Evolutionary conservation across 495 filamentous ascomycete genomes (phyloP).

Genomic region (Hypoxylon subgilvum): DNA sequence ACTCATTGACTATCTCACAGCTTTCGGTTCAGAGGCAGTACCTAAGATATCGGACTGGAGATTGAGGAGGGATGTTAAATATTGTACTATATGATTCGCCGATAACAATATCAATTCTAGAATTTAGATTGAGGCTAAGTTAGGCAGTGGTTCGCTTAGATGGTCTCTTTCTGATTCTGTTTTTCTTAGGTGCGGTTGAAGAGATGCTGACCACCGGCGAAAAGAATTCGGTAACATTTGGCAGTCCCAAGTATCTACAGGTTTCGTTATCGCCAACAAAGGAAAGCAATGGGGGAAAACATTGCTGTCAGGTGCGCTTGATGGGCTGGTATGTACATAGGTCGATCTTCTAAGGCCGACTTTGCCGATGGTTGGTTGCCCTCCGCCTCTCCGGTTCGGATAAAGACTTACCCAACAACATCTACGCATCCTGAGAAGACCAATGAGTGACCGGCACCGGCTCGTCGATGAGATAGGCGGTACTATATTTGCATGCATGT

Average conservation of each 20-base stretch:
- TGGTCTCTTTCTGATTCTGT: too few relatives aligned
- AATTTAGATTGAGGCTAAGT: too few relatives aligned
- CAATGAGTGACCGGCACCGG: slow-evolving; percentile 18
- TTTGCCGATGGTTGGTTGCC: too few relatives aligned
- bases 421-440: not conserved
- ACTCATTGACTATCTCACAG: slow-evolving; percentile 23
- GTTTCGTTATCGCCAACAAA: slow-evolving; percentile 19
- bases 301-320: slow-evolving; percentile 19
- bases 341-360: slow-evolving; percentile 29
- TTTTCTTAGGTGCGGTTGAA: too few relatives aligned
- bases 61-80: not conserved
- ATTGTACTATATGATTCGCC: too few relatives aligned
- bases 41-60: not conserved
- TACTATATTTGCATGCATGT: too few relatives aligned
- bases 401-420: slow-evolving; percentile 4
- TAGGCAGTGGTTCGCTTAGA: too few relatives aligned
- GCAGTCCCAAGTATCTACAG: not conserved
- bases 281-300: not conserved
- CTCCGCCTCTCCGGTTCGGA: not conserved
- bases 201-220: too few relatives aligned
- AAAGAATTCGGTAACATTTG: not conserved
- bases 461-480: slow-evolving; percentile 15
- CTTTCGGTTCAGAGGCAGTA: too few relatives aligned
- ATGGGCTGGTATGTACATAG: too few relatives aligned
- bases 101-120: too few relatives aligned